These are phyloP conservation scores for Colletotrichum camelliae DNA, from an alignment of 2,329 filamentous ascomycete species.

Conservation along the genomic window DNA sequence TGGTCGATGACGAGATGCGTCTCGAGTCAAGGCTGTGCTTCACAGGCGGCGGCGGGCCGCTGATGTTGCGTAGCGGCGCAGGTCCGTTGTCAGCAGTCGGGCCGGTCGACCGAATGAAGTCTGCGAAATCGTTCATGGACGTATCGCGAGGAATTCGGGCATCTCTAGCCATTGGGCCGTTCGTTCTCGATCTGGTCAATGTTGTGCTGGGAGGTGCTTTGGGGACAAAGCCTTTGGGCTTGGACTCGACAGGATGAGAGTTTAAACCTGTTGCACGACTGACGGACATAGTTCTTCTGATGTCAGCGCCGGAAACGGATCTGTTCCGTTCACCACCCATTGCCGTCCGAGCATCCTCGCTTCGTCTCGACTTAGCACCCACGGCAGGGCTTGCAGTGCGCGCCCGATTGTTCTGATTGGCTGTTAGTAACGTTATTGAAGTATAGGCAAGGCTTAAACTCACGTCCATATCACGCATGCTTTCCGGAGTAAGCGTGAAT, in stretches of 20 bases:
- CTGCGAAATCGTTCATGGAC: conserved; percentile 76
- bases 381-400: conserved; percentile 44
- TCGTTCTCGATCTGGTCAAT: conserved; percentile 36
- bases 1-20: conserved; percentile 41
- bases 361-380: conserved; percentile 47
- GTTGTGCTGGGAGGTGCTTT: conserved; percentile 35
- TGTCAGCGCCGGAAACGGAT: conserved; percentile 46
- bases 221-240: conserved; percentile 29
- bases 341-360: conserved; percentile 48
- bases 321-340: conserved; percentile 38
- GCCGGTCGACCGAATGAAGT: conserved; percentile 88
- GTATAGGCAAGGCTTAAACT: neutral
- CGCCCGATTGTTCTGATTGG: conserved; percentile 42
- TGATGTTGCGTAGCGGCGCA: conserved; percentile 39
- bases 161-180: conserved; percentile 65
- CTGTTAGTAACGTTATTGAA: conserved; percentile 19
- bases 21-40: conserved; percentile 45
- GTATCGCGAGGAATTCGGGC: conserved; percentile 75
- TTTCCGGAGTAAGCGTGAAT: conserved; percentile 81
- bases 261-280: conserved; percentile 39
- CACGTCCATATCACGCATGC: conserved; percentile 69
- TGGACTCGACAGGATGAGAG: conserved; percentile 37
- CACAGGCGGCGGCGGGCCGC: conserved; percentile 31
- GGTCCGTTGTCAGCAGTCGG: conserved; percentile 57
- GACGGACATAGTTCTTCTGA: conserved; percentile 36